These are phyloP conservation scores for Jatropha curcas DNA, from an alignment of 345 rosid genomes.

Conservation along the genomic window DNA sequence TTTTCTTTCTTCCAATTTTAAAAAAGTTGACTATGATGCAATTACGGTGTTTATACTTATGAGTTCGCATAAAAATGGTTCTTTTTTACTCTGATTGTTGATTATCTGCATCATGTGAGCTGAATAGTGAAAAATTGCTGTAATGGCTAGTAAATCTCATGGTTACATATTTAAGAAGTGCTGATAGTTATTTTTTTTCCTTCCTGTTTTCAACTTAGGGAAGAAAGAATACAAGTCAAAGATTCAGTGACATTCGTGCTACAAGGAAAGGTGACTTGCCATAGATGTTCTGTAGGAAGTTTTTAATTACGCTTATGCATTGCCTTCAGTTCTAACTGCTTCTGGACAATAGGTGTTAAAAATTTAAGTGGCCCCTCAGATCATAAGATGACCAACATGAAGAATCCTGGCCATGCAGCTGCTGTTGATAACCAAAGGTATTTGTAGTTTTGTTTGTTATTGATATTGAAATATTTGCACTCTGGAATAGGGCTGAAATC, in stretches of 20 bases:
- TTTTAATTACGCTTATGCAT: constrained; percentile 7
- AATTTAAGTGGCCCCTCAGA: constrained; percentile 23
- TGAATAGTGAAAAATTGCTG: not conserved
- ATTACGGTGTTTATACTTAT: not conserved
- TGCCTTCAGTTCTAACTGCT: constrained; percentile 27
- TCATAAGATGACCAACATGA: constrained; percentile 34
- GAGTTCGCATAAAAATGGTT: not conserved
- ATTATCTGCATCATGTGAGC: not conserved
- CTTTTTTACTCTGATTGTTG: not conserved
- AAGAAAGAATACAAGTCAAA: constrained; percentile 34
- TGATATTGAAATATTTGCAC: not conserved
- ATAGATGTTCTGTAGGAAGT: constrained; percentile 18
- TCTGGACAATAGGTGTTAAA: constrained; percentile 29
- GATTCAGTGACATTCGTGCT: constrained; percentile 23
- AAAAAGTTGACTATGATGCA: not conserved
- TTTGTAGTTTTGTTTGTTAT: constrained; percentile 13
- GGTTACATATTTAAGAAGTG: not conserved
- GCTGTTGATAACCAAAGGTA: constrained; percentile 47
- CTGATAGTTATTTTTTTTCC: not conserved
- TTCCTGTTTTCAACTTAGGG: constrained; percentile 35
- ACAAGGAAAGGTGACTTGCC: constrained; percentile 50
- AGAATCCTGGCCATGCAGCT: constrained; percentile 39
- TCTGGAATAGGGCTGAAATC: not conserved
- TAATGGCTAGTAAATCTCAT: not conserved
- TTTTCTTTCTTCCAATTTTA: not conserved